Conservation (phyloP, 139 green algal species). For the Auxenochlorella protothecoides region DNA sequence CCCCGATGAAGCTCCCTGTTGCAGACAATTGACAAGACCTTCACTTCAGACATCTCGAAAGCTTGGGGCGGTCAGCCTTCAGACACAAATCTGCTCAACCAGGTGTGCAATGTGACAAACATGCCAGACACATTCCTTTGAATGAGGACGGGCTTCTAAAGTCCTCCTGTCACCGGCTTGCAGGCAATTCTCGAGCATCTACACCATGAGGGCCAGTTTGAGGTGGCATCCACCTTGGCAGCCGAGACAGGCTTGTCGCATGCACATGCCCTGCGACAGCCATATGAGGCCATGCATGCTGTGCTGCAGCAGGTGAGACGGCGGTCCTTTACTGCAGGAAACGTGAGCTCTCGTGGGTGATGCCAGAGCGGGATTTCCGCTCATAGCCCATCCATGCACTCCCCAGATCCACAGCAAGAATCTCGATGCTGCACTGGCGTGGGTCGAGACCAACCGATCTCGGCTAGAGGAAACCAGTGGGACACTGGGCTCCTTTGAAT, state of each 20-base stretch:
- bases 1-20: not conserved
- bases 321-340: not conserved
- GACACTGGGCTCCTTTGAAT: too few relatives aligned
- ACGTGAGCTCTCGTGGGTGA: not conserved
- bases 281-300: constrained; percentile 63
- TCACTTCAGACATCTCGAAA: constrained; percentile 65
- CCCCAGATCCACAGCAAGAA: not conserved
- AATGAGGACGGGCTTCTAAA: constrained; percentile 1
- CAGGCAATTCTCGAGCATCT: constrained; percentile 82
- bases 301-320: constrained; percentile 62
- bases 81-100: constrained; percentile 47
- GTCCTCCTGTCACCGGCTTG: not conserved
- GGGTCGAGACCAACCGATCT: not conserved
- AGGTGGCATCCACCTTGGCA: constrained; percentile 65
- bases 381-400: not conserved
- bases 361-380: not conserved
- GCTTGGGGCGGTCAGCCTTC: constrained; percentile 36
- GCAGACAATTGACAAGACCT: constrained; percentile 69
- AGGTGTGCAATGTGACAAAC: constrained; percentile 23
- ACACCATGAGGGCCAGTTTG: constrained; percentile 74
- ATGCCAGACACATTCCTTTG: not conserved
- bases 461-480: not conserved
- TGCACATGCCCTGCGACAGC: constrained; percentile 35
- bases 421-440: not conserved
- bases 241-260: constrained; percentile 56